Conservation (phyloP, 148 eudicot species). For the Mesembryanthemum crystallinum region DNA sequence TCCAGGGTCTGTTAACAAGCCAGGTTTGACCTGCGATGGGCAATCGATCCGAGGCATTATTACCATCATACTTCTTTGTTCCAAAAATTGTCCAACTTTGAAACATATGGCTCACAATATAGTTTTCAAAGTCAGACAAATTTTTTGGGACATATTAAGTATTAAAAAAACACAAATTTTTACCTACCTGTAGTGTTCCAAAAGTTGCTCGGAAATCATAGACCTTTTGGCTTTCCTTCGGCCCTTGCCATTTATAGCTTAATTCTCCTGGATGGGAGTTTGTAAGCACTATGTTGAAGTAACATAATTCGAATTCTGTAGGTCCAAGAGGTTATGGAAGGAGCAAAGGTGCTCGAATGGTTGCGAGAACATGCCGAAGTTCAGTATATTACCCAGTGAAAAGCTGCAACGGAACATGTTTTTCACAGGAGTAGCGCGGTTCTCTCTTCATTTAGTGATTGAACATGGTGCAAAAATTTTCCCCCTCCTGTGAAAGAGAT, state of each 20-base stretch:
- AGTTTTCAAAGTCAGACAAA: no score
- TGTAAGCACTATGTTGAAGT: background rate
- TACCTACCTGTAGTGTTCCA: background rate
- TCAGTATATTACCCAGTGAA: slow-evolving; percentile 41
- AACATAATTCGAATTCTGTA: slow-evolving; percentile 9
- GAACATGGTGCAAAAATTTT: background rate
- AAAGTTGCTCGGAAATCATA: no score
- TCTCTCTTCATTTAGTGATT: background rate
- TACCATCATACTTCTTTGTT: no score
- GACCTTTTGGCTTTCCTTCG: background rate
- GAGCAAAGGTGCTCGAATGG: slow-evolving; percentile 98
- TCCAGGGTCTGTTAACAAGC: no score
- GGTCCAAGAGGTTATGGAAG: slow-evolving; percentile 94
- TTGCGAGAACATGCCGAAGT: slow-evolving; percentile 68
- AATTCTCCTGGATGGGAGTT: background rate
- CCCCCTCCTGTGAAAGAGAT: background rate
- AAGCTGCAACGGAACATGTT: background rate
- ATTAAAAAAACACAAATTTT: background rate
- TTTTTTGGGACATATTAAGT: no score
- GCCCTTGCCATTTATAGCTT: background rate
- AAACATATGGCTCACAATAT: no score
- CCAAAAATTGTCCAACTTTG: no score
- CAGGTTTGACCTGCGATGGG: no score
- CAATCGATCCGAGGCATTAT: no score
- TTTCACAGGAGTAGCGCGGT: background rate